Evolutionary conservation across 169 alveolate genomes (phyloP).

Genomic region (Plasmodium coatneyi): DNA sequence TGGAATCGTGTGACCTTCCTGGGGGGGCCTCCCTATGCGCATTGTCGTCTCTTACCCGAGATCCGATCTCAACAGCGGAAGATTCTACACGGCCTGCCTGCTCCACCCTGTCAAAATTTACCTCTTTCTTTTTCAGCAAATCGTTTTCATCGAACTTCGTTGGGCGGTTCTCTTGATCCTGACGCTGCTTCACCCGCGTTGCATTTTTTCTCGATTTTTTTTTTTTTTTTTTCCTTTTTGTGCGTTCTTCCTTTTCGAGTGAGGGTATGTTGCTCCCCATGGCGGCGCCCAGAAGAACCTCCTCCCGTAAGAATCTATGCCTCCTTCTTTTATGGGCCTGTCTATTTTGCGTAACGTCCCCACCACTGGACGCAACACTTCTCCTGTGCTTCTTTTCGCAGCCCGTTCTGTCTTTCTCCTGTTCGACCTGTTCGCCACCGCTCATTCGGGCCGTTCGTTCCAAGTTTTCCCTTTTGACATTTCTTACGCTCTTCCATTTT

Average conservation of each 20-base stretch:
- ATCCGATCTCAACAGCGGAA: not conserved
- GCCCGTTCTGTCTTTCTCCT: not conserved
- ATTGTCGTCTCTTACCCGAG: not conserved
- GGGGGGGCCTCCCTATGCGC: not conserved
- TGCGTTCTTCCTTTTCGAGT: not conserved
- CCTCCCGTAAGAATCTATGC: not conserved
- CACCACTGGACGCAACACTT: not conserved
- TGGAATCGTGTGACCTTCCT: not conserved
- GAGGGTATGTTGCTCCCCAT: not conserved
- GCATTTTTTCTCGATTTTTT: not conserved
- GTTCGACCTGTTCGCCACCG: not conserved
- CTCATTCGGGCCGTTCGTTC: not conserved
- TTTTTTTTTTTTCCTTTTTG: conserved; percentile 10
- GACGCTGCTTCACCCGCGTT: not conserved
- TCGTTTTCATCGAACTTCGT: not conserved
- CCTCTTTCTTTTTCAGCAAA: conserved; percentile 44
- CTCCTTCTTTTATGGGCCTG: not conserved
- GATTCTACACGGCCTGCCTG: not conserved
- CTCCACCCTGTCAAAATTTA: conserved; percentile 11
- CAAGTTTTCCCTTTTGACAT: not conserved
- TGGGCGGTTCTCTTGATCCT: not conserved
- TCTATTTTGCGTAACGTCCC: not conserved
- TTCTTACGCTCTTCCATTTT: not conserved
- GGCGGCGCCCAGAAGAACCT: not conserved
- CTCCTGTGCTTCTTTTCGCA: not conserved